Evolutionary conservation across 2,329 filamentous ascomycete species (phyloP), one percentile per base, ranked within the genome.

Genomic region (Podosphaera aphanis): DNA sequence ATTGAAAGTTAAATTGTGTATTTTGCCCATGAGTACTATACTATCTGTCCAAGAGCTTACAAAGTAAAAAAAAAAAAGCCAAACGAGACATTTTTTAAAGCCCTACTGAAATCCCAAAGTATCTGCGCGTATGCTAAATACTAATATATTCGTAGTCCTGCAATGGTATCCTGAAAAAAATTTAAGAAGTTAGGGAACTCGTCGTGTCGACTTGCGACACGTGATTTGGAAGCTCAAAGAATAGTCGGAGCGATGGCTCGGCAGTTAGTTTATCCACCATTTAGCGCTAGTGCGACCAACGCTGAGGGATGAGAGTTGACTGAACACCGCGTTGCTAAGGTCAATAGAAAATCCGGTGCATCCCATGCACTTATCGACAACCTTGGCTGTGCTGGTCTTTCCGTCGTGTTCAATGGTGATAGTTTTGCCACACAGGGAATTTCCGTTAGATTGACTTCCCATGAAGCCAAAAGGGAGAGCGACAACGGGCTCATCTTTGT

Each of bases 351-450:
- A 51, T 29, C 54, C 45, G 43, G 44, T 56, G 60, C 83, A 90
- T 54, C 77, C 77, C 62, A 72, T 71, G 67, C 83, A 90, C 65
- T 82, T 83, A 66, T 90, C 83, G 45, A 69, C 70, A 49, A 86
- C 72, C 2, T 55, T 69, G 49, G 74, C 81, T 2, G 60, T 65
- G 53, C 65, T 59, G 2, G 67, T 68, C 59, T 71, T 70, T 59
- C 79, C 79, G 43, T 69, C 66, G 58, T 65, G 66, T 52, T 69
- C 75, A 56, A 86, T 70, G 51, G 70, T 77, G 56, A 86, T 71
- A 43, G 63, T 73, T 64, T 74, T 70, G 59, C 74, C 76, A 62
- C 83, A 90, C 59, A 74, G 70, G 42, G 73, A 69, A 67, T 85
- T 82, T 53, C 61, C 64, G 64, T 82, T 83, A 55, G 76, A 77